Evolutionary conservation across 495 filamentous ascomycete genomes (phyloP).

Genomic region (Tuber magnatum): DNA sequence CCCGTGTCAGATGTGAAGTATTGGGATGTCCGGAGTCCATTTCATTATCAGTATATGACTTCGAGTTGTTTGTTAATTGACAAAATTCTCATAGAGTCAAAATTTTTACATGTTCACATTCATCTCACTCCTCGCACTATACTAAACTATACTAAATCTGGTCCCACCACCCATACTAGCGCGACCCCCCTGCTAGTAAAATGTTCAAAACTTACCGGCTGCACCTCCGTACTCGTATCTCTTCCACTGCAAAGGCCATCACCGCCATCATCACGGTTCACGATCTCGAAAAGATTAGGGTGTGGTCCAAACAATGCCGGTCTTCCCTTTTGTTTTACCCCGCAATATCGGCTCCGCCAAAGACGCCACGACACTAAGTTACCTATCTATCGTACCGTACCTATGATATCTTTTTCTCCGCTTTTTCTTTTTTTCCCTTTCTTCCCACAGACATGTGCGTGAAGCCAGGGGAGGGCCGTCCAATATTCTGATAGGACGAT

Average conservation of each 20-base stretch:
- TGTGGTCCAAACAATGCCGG: constrained; percentile 14
- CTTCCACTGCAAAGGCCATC: neutral
- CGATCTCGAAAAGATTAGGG: neutral
- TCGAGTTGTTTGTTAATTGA: no score
- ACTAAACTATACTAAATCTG: no score
- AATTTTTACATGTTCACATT: no score
- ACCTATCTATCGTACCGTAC: neutral
- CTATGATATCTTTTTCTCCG: neutral
- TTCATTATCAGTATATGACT: no score
- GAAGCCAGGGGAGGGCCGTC: neutral
- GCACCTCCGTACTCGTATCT: neutral
- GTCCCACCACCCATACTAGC: no score
- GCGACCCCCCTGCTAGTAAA: no score
- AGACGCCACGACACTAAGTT: neutral
- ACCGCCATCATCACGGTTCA: neutral
- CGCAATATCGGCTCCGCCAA: constrained; percentile 31
- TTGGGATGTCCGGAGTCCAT: no score
- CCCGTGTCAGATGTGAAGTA: no score
- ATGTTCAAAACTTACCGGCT: no score
- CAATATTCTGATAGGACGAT: neutral
- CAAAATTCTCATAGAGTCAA: no score
- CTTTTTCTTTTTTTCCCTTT: neutral
- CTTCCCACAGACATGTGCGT: neutral
- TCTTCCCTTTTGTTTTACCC: constrained; percentile 17
- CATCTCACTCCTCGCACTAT: no score